Percentiles rank a stretch among this genome's conserved stretches.
phyloP scores from a whole-genome alignment of 2,329 filamentous ascomycete species.

The Alternaria longipes region DNA sequence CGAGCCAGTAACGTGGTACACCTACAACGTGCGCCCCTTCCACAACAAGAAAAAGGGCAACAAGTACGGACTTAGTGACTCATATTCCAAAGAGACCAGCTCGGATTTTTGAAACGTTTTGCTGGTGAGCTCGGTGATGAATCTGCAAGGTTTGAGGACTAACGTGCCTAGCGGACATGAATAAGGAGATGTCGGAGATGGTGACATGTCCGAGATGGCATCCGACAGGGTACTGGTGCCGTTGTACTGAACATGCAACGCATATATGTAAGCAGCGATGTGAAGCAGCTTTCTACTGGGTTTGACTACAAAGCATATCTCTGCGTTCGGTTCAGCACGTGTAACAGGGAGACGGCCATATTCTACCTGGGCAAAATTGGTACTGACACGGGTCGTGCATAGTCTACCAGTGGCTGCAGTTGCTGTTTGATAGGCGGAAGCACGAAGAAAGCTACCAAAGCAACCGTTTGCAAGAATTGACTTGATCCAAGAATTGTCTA shows the following conservation, averaged over 20 bases:
- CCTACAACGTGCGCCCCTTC: neutral
- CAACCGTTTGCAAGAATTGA: neutral
- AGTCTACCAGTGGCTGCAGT: neutral
- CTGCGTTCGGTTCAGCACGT: neutral
- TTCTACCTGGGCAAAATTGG: neutral
- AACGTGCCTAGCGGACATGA: neutral
- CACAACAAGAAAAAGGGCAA: neutral
- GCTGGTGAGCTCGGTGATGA: neutral
- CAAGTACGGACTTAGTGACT: neutral
- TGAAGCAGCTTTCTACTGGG: neutral
- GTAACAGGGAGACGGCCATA: neutral
- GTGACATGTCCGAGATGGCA: neutral
- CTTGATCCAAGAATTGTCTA: neutral
- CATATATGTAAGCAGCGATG: neutral
- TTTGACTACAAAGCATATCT: neutral
- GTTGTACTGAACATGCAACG: neutral
- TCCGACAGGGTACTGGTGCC: neutral
- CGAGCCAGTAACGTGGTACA: conserved; percentile 1
- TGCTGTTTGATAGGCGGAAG: neutral
- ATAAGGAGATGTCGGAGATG: conserved; percentile 6
- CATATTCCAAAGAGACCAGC: neutral
- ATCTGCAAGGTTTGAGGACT: neutral
- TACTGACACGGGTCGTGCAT: neutral
- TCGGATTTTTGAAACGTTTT: neutral
- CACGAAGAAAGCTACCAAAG: neutral